Percentiles rank a stretch among this genome's conserved stretches.
phyloP scores from a whole-genome alignment of 2,329 filamentous ascomycete species.

The Macroventuria anomochaeta region DNA sequence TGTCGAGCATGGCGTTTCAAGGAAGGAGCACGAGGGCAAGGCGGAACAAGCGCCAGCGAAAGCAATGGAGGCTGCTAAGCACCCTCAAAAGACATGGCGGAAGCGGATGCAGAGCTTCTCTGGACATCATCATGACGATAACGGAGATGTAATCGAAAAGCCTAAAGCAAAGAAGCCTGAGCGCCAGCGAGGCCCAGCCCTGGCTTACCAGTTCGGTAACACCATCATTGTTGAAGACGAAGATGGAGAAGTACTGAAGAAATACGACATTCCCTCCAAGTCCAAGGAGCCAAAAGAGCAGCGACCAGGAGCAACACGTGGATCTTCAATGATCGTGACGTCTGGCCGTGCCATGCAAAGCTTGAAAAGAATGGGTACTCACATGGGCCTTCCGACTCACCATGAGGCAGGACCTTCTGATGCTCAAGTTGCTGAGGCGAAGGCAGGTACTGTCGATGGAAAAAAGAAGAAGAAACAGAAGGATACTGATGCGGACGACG shows the following conservation, averaged over 20 bases:
- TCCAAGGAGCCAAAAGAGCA: conserved; percentile 42
- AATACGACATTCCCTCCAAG: conserved; percentile 73
- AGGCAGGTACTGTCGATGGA: conserved; percentile 4
- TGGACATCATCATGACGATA: conserved; percentile 50
- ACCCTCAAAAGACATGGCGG: conserved; percentile 51
- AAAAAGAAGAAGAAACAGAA: conserved; percentile 38
- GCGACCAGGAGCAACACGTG: conserved; percentile 40
- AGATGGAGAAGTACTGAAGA: conserved; percentile 85
- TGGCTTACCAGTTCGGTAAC: conserved; percentile 85
- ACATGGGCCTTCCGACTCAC: conserved; percentile 54
- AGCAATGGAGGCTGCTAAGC: conserved; percentile 44
- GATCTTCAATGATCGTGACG: conserved; percentile 38
- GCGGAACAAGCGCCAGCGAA: conserved; percentile 46
- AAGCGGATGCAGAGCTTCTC: conserved; percentile 57
- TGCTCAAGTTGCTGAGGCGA: conserved; percentile 18
- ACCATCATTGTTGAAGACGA: conserved; percentile 90
- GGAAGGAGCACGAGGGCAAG: conserved; percentile 57
- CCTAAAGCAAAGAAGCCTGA: conserved; percentile 43
- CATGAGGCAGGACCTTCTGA: conserved; percentile 34
- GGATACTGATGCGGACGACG: conserved; percentile 68
- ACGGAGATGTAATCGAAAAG: conserved; percentile 45
- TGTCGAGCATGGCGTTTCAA: conserved; percentile 52
- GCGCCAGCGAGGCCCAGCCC: conserved; percentile 69
- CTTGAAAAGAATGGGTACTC: conserved; percentile 60
- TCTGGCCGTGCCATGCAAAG: conserved; percentile 52